Base-by-base conservation (phyloP, 2,329 filamentous ascomycete species). In the Ophioceras dolichostomum region DNA sequence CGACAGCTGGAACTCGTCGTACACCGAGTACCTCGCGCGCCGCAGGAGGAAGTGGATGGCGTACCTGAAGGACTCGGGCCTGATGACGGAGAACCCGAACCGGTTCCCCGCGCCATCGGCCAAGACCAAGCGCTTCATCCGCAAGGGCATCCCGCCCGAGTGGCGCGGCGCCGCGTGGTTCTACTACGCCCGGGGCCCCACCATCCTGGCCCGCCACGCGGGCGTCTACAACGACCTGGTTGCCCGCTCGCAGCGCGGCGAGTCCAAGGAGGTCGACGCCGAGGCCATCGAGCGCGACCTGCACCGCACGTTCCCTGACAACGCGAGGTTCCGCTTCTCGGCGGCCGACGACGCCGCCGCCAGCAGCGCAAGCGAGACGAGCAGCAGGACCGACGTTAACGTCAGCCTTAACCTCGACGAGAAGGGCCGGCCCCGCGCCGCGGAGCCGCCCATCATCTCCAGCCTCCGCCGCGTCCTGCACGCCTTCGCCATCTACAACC, bases 151-250 rank as follows among this genome's bases (percentile, higher is more conserved):
- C 35, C 89, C 89, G 3, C 85, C 88, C 0, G 86, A 94, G 46
- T 94, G 87, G 77, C 76, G 89, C 50, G 89, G 89, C n/a, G 82
- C 84, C 5, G 89, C 89, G 32, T 96, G 89, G 89, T 96, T 94
- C 57, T 95, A 83, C 62, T 96, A 95, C 54, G 86, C 87, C 10
- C 86, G 86, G 16, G 89, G 89, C 1, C 86, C 86, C 18, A 76
- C 79, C 32, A 81, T 86, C 45, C 57, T 94, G 41, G 73, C 76
- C 36, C 80, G 84, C 50, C 74, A 93, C 48, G 71, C 76, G 5
- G 84, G 84, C 1, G 63, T 89, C 13, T 96, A 95, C 54, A 71
- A 77, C 37, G 68, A 76, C 37, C 63, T 93, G 28, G 64, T 91
- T 22, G 64, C 70, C 39, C 67, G 73, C 41, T 51, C 52, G 6